Percentiles rank a stretch among this genome's conserved stretches.
Evolutionary conservation across 2,329 filamentous ascomycete genomes (phyloP).

Genomic region (Fusarium chuoi): DNA sequence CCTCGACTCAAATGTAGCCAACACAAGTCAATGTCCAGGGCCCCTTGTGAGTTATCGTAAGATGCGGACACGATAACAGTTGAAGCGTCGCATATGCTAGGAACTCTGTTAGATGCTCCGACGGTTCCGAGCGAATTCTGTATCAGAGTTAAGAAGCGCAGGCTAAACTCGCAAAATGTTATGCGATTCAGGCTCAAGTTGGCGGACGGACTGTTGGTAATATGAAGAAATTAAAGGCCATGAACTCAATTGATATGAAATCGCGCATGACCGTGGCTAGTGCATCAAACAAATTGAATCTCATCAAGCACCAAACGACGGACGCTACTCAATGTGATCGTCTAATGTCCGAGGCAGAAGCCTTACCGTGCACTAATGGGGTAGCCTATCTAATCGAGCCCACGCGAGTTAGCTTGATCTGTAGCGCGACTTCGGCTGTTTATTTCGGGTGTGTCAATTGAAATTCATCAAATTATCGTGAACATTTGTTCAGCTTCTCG

Average conservation of each 20-base stretch:
- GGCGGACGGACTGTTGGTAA: background rate
- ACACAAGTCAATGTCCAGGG: background rate
- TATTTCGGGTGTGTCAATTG: background rate
- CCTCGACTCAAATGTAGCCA: background rate
- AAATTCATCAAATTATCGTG: background rate
- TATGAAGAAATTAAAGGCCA: constrained; percentile 30
- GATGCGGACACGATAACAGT: constrained; percentile 22
- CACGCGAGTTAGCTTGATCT: constrained; percentile 1
- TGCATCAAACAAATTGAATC: constrained; percentile 36
- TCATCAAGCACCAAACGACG: constrained; percentile 18
- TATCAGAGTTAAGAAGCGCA: background rate
- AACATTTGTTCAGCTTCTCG: background rate
- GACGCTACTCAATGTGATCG: constrained; percentile 6
- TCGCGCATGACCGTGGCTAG: constrained; percentile 29
- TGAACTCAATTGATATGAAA: constrained; percentile 2
- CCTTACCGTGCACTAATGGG: background rate
- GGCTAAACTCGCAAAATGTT: background rate
- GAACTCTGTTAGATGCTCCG: background rate
- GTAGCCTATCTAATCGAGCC: background rate
- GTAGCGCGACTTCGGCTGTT: background rate
- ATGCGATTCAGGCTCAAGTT: background rate
- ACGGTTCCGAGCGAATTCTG: constrained; percentile 1
- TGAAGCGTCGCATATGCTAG: constrained; percentile 2
- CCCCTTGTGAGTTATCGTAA: constrained; percentile 26
- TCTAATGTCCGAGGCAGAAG: constrained; percentile 14